Conservation (phyloP, 805 yeast species). For the Candida nanaspora region DNA sequence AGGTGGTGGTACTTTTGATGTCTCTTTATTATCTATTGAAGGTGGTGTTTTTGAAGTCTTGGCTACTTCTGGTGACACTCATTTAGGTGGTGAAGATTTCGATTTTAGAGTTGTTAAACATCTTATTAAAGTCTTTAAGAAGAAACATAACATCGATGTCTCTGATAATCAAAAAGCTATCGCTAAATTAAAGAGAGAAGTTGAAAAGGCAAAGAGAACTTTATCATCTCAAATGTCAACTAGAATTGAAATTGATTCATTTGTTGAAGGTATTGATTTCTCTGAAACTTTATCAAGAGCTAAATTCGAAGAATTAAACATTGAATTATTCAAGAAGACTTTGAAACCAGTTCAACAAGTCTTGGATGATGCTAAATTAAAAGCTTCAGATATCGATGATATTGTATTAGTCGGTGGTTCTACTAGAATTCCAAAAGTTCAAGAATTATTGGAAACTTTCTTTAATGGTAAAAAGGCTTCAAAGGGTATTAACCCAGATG, state of each 20-base stretch:
- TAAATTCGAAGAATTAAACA: conserved; percentile 93
- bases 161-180: conserved; percentile 76
- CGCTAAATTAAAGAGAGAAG: conserved; percentile 93
- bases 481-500: conserved; percentile 98
- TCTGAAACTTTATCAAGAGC: conserved; percentile 95
- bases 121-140: conserved; percentile 81
- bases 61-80: conserved; percentile 95
- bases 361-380: conserved; percentile 84
- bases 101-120: conserved; percentile 85
- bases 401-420: conserved; percentile 98
- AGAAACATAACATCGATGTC: conserved; percentile 85
- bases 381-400: conserved; percentile 83
- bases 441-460: conserved; percentile 81
- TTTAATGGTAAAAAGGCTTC: conserved; percentile 94
- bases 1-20: conserved; percentile 98
- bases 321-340: conserved; percentile 89
- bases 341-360: conserved; percentile 95
- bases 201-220: conserved; percentile 96
- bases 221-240: conserved; percentile 93
- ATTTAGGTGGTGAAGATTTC: conserved; percentile 96
- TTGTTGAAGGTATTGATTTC: conserved; percentile 91
- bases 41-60: conserved; percentile 89
- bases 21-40: conserved; percentile 78
- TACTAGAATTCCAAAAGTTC: conserved; percentile 98
- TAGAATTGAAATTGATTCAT: conserved; percentile 92